phyloP scores from a whole-genome alignment of 768 basidiomycete genomes.

The Termitomyces sp. region DNA sequence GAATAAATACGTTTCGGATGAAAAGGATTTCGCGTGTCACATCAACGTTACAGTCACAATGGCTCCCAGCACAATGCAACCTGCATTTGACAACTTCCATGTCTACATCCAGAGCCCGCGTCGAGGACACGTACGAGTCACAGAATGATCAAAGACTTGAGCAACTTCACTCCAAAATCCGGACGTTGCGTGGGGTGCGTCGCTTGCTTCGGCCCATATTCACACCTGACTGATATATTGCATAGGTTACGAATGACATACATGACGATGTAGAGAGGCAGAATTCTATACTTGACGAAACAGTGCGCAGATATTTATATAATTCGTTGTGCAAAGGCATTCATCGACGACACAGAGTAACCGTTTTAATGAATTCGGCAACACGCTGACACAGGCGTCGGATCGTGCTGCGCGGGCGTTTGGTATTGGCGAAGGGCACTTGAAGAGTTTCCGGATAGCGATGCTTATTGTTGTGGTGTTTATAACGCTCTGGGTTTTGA shows the following conservation, averaged over 20 bases:
- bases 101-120: conserved; percentile 37
- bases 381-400: conserved; percentile 60
- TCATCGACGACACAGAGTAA: conserved; percentile 34
- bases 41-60: not conserved
- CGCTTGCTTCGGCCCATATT: not conserved
- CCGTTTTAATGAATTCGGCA: conserved; percentile 61
- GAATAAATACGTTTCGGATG: too few relatives aligned
- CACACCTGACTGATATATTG: not conserved
- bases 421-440: conserved; percentile 59
- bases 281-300: conserved; percentile 72
- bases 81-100: conserved; percentile 17
- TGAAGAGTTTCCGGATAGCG: conserved; percentile 68
- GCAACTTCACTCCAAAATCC: conserved; percentile 79
- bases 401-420: conserved; percentile 70
- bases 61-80: not conserved
- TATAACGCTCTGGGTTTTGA: conserved; percentile 51
- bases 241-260: conserved; percentile 83
- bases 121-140: conserved; percentile 73
- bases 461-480: conserved; percentile 52
- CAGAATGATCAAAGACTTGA: conserved; percentile 86
- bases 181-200: conserved; percentile 74
- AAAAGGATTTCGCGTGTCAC: not conserved
- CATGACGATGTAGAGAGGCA: conserved; percentile 81
- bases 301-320: conserved; percentile 38
- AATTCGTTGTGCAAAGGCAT: not conserved